These are phyloP conservation scores for Lasiodiplodia sp. DNA, from an alignment of 2,329 filamentous ascomycete species.

Conservation along the genomic window DNA sequence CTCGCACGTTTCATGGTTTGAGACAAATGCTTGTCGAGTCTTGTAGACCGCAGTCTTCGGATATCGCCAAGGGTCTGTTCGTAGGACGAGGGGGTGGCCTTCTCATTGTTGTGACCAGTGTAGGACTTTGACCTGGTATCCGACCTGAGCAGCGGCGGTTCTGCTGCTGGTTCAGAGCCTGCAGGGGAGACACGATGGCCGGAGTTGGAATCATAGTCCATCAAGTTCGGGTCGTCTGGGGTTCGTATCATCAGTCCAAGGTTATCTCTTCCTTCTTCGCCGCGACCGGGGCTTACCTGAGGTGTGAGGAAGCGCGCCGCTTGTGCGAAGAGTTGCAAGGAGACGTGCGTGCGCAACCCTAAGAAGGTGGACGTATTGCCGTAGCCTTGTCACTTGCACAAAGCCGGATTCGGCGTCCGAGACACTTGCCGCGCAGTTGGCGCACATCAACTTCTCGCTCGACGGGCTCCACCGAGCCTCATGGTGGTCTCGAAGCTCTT, in stretches of 20 bases:
- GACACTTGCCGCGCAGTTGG: slow-evolving; percentile 66
- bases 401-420: slow-evolving; percentile 69
- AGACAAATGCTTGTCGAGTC: slow-evolving; percentile 92
- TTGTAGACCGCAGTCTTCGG: slow-evolving; percentile 85
- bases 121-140: slow-evolving; percentile 79
- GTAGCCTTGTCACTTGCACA: slow-evolving; percentile 79
- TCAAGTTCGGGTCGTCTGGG: slow-evolving; percentile 72
- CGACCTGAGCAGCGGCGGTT: slow-evolving; percentile 64
- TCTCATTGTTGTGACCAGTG: slow-evolving; percentile 64
- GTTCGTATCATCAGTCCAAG: slow-evolving; percentile 38
- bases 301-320: slow-evolving; percentile 78
- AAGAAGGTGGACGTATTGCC: slow-evolving; percentile 93
- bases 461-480: slow-evolving; percentile 75
- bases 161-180: slow-evolving; percentile 50
- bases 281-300: slow-evolving; percentile 57
- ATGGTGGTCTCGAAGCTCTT: slow-evolving; percentile 72
- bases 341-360: slow-evolving; percentile 90
- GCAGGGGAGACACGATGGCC: slow-evolving; percentile 63
- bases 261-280: slow-evolving; percentile 1
- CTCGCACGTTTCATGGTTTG: slow-evolving; percentile 90
- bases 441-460: slow-evolving; percentile 75
- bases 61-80: slow-evolving; percentile 98
- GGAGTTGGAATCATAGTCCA: slow-evolving; percentile 71
- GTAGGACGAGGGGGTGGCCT: slow-evolving; percentile 72
- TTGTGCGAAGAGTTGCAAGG: slow-evolving; percentile 83